Conservation (phyloP, 2,329 filamentous ascomycete genomes). For the Talaromyces verruculosus region DNA sequence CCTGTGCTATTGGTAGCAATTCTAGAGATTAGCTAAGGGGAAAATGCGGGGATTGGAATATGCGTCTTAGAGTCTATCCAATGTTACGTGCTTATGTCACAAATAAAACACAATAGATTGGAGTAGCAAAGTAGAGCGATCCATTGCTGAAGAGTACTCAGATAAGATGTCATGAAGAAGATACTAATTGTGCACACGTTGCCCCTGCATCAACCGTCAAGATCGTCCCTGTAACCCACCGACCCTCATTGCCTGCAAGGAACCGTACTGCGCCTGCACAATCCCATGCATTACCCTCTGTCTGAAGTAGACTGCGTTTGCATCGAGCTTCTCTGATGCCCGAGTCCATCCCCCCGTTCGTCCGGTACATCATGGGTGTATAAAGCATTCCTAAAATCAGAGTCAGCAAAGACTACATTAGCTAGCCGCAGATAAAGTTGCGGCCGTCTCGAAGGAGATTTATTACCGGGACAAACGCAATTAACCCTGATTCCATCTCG, state of each 20-base stretch:
- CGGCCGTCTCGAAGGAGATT: not conserved
- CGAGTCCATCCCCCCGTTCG: not conserved
- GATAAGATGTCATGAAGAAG: not conserved
- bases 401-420: not conserved
- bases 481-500: slow-evolving; percentile 32
- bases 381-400: not conserved
- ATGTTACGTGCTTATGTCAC: not conserved
- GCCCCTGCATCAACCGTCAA: not conserved
- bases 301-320: not conserved
- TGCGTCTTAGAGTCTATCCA: not conserved
- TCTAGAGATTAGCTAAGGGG: too few species aligned
- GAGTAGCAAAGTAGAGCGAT: not conserved
- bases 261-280: not conserved
- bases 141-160: not conserved
- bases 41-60: too few species aligned
- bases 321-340: not conserved
- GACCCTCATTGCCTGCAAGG: not conserved
- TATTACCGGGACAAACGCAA: not conserved
- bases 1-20: not conserved
- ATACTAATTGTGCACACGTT: not conserved
- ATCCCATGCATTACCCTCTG: not conserved
- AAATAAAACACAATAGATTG: not conserved
- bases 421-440: not conserved
- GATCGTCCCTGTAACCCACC: not conserved
- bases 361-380: not conserved